Conservation (phyloP, 345 rosid genomes). For the Erysimum cheiranthoides region DNA sequence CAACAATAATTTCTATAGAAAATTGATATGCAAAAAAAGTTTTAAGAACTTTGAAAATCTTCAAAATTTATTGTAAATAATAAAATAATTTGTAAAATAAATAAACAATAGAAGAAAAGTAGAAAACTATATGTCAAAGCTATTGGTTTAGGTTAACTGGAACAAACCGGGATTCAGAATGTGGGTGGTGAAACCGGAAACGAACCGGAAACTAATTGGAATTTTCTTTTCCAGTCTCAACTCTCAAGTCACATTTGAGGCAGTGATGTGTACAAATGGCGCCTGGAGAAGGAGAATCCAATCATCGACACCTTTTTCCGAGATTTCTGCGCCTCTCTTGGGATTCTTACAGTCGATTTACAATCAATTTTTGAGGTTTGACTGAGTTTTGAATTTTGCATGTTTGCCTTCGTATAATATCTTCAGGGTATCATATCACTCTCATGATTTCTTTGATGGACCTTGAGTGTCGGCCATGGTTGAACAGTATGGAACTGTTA, state of each 20-base stretch:
- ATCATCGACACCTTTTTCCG: conserved; percentile 59
- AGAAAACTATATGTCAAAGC: too few relatives aligned
- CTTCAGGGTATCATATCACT: conserved; percentile 54
- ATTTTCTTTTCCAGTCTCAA: background rate
- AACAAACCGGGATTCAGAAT: background rate
- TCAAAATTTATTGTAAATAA: too few relatives aligned
- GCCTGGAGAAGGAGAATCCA: conserved; percentile 58
- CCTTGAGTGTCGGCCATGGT: conserved; percentile 60
- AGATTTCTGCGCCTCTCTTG: conserved; percentile 66
- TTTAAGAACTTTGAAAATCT: too few relatives aligned
- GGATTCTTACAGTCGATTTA: conserved; percentile 51
- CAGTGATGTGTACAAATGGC: conserved; percentile 54
- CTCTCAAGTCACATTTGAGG: background rate
- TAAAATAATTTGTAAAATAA: too few relatives aligned
- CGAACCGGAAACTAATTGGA: conserved; percentile 9
- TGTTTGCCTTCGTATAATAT: background rate
- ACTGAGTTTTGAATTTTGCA: background rate
- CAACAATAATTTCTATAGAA: too few relatives aligned
- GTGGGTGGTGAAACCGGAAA: background rate
- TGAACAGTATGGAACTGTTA: conserved; percentile 63
- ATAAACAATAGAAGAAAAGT: too few relatives aligned
- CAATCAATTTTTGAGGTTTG: background rate
- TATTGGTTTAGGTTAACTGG: background rate
- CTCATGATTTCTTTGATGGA: conserved; percentile 58
- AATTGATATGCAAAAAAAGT: background rate